These are phyloP conservation scores for Acephala macrosclerotiorum DNA, from an alignment of 2,329 filamentous ascomycete species.

Conservation along the genomic window DNA sequence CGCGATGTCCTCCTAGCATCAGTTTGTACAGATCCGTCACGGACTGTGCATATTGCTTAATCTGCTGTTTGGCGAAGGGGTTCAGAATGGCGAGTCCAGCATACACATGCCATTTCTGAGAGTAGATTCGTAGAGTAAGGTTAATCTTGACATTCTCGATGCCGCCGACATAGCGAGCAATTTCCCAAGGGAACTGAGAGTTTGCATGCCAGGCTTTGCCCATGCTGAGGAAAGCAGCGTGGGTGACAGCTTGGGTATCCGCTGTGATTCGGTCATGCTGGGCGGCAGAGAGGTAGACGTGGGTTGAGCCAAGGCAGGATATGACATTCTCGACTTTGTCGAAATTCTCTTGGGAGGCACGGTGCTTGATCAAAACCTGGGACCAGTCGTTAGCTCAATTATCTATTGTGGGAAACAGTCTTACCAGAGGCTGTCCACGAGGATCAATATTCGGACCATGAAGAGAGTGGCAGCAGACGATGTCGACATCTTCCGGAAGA, in stretches of 20 bases:
- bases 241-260: conserved; percentile 97
- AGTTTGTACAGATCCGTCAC: conserved; percentile 96
- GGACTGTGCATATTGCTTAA: conserved; percentile 89
- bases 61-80: conserved; percentile 89
- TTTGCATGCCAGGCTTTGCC: conserved; percentile 97
- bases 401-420: conserved; percentile 13
- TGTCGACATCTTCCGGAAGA: conserved; percentile 87
- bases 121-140: conserved; percentile 94
- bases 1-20: conserved; percentile 85
- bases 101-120: conserved; percentile 99
- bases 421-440: conserved; percentile 85
- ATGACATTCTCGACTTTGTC: conserved; percentile 82
- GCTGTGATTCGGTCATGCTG: conserved; percentile 97
- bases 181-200: conserved; percentile 95
- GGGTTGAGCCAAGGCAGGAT: conserved; percentile 82
- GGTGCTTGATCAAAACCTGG: conserved; percentile 86
- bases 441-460: conserved; percentile 92
- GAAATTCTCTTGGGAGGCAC: conserved; percentile 79
- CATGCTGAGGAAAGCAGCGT: conserved; percentile 97
- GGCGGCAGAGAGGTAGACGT: conserved; percentile 85
- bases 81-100: conserved; percentile 97
- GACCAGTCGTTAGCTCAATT: conserved; percentile 7
- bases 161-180: conserved; percentile 92
- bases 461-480: conserved; percentile 94
- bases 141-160: conserved; percentile 99